Base-by-base conservation (phyloP, 2,329 filamentous ascomycete species). In the Claviceps pazoutovae region DNA sequence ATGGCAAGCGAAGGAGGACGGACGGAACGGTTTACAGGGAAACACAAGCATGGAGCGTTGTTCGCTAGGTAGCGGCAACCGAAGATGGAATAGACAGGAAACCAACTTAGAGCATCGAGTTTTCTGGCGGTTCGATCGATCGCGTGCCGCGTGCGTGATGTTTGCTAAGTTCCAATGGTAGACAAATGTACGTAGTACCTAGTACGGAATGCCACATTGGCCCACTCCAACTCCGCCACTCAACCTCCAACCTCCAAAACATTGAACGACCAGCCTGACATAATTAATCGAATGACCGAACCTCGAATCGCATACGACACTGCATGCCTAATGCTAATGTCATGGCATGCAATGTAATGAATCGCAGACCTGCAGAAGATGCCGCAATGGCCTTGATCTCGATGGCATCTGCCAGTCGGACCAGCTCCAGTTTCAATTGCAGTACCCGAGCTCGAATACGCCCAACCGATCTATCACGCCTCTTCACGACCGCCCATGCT, bases 331-430 rank as follows among this genome's bases (percentile, higher is more conserved):
- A 26, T 17, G 47, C 21, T 8, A 23, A 49, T 43, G 39, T 41
- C 16, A 49, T 44, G 48, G 30, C 19, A 21, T 23, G 7, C n/a
- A 26, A 37, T 17, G 46, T 30, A 16, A 50, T 50, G 49, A 34
- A 46, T 43, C 46, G 52, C 38, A 48, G n/a, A 42, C 45, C 56
- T 52, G 58, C 59, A 59, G 54, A 61, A 56, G 56, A 56, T 34
- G 58, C 59, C 46, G 63, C 57, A 53, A 57, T 54, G 49, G 56
- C 58, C 57, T 56, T 66, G 36, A 43, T 63, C 19, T 57, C 59
- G 53, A 53, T 59, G 41, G 54, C 62, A 42, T 53, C 55, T 16
- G 47, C 56, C 42, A 55, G 52, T 36, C 49, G 56, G 36, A 54
- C 45, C 30, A 41, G 46, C 11, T 11, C 26, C 44, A 46, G 21